Evolutionary conservation across 1,284 basidiomycete species (phyloP).

Genomic region (Omphalotus olearius): DNA sequence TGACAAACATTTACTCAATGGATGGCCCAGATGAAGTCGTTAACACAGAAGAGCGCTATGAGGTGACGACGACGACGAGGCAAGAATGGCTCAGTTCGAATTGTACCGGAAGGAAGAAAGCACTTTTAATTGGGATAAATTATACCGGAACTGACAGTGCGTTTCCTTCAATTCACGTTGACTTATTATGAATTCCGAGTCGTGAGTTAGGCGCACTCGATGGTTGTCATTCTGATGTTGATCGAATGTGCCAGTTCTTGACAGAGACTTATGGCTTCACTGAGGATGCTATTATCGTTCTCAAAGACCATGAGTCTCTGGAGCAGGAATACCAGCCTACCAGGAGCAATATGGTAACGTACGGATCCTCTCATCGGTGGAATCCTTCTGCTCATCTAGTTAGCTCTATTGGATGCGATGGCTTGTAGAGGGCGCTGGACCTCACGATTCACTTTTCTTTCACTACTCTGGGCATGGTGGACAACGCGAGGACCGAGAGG

Average conservation of each 20-base stretch:
- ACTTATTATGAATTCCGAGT: not conserved
- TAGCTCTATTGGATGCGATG: slow-evolving; percentile 11
- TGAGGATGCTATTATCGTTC: slow-evolving; percentile 9
- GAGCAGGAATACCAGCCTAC: slow-evolving; percentile 9
- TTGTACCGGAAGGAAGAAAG: slow-evolving; percentile 11
- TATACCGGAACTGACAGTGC: slow-evolving; percentile 5
- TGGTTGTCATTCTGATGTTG: slow-evolving; percentile 11
- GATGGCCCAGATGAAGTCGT: not conserved
- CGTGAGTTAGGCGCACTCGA: slow-evolving; percentile 2
- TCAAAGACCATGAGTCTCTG: slow-evolving; percentile 7
- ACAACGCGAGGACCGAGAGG: slow-evolving; percentile 5
- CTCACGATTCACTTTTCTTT: slow-evolving; percentile 12
- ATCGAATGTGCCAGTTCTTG: slow-evolving; percentile 10
- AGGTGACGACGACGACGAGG: slow-evolving; percentile 1
- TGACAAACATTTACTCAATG: not conserved
- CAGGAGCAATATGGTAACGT: slow-evolving; percentile 8
- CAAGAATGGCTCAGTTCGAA: slow-evolving; percentile 9
- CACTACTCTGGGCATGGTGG: slow-evolving; percentile 12
- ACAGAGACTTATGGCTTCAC: slow-evolving; percentile 8
- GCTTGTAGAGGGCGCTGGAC: slow-evolving; percentile 7
- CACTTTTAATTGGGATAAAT: slow-evolving; percentile 11
- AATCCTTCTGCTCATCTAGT: not conserved
- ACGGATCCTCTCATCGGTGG: not conserved
- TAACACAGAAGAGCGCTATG: not conserved
- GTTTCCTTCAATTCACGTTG: not conserved